These are phyloP conservation scores for Apostasia shenzhenica DNA, from an alignment of 106 monocot species.

Conservation along the genomic window DNA sequence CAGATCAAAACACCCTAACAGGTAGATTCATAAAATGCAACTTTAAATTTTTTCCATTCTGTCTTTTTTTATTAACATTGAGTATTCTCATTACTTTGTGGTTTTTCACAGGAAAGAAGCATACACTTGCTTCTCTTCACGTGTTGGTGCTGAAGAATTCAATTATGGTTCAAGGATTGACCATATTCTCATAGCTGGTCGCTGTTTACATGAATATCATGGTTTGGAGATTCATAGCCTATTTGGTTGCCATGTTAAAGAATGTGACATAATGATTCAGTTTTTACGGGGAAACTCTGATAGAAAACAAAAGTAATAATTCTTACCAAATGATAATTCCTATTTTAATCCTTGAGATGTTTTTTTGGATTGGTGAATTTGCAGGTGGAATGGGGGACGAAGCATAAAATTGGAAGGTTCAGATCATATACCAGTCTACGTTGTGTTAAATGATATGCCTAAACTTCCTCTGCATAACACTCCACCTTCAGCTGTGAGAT, in stretches of 20 bases:
- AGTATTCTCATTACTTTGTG: too few relatives aligned
- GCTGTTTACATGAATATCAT: slow-evolving; percentile 62
- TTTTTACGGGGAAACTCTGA: slow-evolving; percentile 63
- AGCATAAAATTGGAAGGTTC: slow-evolving; percentile 86
- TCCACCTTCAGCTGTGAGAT: slow-evolving; percentile 73
- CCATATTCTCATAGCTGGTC: slow-evolving; percentile 80
- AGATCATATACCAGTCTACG: slow-evolving; percentile 89
- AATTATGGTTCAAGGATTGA: slow-evolving; percentile 97
- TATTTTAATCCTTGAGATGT: background rate
- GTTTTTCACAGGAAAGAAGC: slow-evolving; percentile 55
- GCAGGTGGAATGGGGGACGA: slow-evolving; percentile 94
- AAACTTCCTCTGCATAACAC: slow-evolving; percentile 56
- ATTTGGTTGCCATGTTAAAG: slow-evolving; percentile 71
- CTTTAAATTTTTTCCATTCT: background rate
- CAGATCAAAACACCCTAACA: slow-evolving; percentile 60
- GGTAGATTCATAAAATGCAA: slow-evolving; percentile 24
- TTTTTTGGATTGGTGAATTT: slow-evolving; percentile 6
- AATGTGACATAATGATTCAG: slow-evolving; percentile 78
- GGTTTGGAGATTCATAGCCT: slow-evolving; percentile 51
- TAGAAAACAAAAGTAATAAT: slow-evolving; percentile 56
- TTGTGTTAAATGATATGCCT: slow-evolving; percentile 48
- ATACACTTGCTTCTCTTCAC: slow-evolving; percentile 71
- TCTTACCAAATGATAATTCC: background rate
- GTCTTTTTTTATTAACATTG: background rate
- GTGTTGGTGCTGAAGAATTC: slow-evolving; percentile 84